A percentile compares a stretch with the other conserved stretches of the same genome.
Evolutionary conservation across 306 rosid genomes (phyloP).

Genomic region (Acacia melanoxylon): DNA sequence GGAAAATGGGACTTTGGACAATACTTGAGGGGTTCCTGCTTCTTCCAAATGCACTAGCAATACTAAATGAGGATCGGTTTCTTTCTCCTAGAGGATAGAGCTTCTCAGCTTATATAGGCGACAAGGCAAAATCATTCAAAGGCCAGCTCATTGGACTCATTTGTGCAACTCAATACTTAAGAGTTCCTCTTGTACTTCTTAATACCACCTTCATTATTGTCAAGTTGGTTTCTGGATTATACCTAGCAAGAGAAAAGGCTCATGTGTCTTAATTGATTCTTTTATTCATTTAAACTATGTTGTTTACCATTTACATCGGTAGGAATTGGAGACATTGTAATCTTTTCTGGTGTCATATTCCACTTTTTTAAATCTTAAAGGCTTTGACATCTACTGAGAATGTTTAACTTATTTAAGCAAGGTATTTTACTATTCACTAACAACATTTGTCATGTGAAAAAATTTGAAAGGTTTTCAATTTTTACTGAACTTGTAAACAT

Average conservation of each 20-base stretch:
- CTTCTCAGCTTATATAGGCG: slow-evolving; percentile 60
- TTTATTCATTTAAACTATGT: slow-evolving; percentile 16
- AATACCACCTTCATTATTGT: slow-evolving; percentile 58
- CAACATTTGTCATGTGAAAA: too few relatives aligned
- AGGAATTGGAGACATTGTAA: not conserved
- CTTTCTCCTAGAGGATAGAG: slow-evolving; percentile 64
- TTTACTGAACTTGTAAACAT: too few relatives aligned
- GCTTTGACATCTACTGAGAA: too few relatives aligned
- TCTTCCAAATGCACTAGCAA: slow-evolving; percentile 70
- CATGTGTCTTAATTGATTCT: not conserved
- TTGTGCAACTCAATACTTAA: slow-evolving; percentile 71
- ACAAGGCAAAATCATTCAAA: slow-evolving; percentile 64
- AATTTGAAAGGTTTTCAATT: too few relatives aligned
- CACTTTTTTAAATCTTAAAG: not conserved
- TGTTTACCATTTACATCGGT: slow-evolving; percentile 13
- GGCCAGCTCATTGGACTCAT: slow-evolving; percentile 78
- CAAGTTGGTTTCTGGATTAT: slow-evolving; percentile 72
- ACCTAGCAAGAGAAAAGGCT: slow-evolving; percentile 18
- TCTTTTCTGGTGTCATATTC: slow-evolving; percentile 11
- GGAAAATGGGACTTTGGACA: slow-evolving; percentile 81
- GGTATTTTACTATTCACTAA: too few relatives aligned
- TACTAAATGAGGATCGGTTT: slow-evolving; percentile 70
- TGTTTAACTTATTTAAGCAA: too few relatives aligned
- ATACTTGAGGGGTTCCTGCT: slow-evolving; percentile 71
- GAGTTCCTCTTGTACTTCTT: slow-evolving; percentile 76